Percentiles rank a stretch among this genome's conserved stretches.
phyloP scores from a whole-genome alignment of 805 yeast genomes.

The Isabelozyma pseudorhagii region DNA sequence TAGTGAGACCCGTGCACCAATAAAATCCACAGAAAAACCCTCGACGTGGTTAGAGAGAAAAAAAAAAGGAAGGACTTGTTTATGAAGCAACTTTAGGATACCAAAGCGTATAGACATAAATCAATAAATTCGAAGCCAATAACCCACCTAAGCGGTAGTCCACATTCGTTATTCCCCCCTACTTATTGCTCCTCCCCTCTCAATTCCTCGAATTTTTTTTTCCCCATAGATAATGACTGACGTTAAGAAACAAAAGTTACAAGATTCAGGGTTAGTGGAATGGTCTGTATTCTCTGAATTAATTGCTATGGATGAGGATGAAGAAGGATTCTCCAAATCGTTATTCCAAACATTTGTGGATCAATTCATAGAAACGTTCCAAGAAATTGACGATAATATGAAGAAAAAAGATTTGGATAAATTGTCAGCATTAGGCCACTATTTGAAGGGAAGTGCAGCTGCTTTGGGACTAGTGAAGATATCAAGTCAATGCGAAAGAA shows the following conservation, averaged over 20 bases:
- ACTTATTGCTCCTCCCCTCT: too few species aligned
- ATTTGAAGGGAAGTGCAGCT: conserved; percentile 92
- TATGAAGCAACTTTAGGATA: background rate
- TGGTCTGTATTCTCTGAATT: conserved; percentile 88
- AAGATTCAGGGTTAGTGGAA: conserved; percentile 67
- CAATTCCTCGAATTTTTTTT: too few species aligned
- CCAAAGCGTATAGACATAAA: background rate
- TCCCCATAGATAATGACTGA: conserved; percentile 8
- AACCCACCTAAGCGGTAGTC: too few species aligned
- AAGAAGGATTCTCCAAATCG: conserved; percentile 80
- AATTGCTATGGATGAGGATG: conserved; percentile 94
- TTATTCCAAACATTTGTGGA: conserved; percentile 82
- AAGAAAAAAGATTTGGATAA: conserved; percentile 46
- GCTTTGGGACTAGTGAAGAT: conserved; percentile 83
- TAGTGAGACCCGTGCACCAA: too few species aligned
- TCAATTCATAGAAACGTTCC: conserved; percentile 81
- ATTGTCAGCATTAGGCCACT: conserved; percentile 81
- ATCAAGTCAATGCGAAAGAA: conserved; percentile 85
- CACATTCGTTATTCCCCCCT: too few species aligned
- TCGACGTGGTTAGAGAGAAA: background rate
- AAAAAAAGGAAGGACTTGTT: background rate
- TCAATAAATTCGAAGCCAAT: too few species aligned
- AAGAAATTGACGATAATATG: conserved; percentile 62
- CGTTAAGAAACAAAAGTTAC: conserved; percentile 23
- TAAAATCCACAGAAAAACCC: background rate